Base-by-base conservation (phyloP, 2,329 filamentous ascomycete genomes). In the Fusarium marasasianum region DNA sequence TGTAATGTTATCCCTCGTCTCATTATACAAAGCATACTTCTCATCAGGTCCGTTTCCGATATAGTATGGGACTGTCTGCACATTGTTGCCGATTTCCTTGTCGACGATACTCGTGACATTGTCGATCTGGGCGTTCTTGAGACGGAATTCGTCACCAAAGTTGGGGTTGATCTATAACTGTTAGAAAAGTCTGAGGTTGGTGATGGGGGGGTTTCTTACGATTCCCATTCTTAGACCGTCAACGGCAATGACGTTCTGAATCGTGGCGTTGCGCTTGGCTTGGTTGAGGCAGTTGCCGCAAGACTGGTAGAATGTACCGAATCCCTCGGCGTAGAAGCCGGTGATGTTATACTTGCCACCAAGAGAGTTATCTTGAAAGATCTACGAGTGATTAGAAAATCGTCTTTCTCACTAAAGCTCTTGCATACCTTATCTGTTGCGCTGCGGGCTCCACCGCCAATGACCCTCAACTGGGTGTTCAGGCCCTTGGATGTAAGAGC, bases 291-390 rank as follows among this genome's bases (percentile, higher is more conserved):
- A 80, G 63, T 80, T 80, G 7, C 78, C 78, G 11, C 78, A 80
- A 1, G 74, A 78, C 31, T 80, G 78, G 22, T 80, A 80, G 35
- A 80, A 79, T 1, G 78, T 80, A 20, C 78, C 78, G 15, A 80
- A 80, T 5, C 67, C 65, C 41, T 80, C 69, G 3, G 78, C 78
- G 50, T 79, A 80, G 31, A 80, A 81, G 58, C 77, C 78, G 0
- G 78, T 80, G 55, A 80, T 80, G 54, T 80, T 80, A 55, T 80
- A 80, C 69, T 80, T 80, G 41, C 78, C 78, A 5, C 78, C 78
- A 0, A 80, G 74, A 0, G 78, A 80, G 63, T 80, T 80, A 7
- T 80, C 78, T 54, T 80, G 77, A 47, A 80, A 80, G 59, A 80
- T 80, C 78, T 80, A 11, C 0, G 1, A n/a, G 59, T 10, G 0